A percentile compares a stretch with the other conserved stretches of the same genome.
phyloP scores from a whole-genome alignment of 331 rosid genomes.

The Rosa hybrid region DNA sequence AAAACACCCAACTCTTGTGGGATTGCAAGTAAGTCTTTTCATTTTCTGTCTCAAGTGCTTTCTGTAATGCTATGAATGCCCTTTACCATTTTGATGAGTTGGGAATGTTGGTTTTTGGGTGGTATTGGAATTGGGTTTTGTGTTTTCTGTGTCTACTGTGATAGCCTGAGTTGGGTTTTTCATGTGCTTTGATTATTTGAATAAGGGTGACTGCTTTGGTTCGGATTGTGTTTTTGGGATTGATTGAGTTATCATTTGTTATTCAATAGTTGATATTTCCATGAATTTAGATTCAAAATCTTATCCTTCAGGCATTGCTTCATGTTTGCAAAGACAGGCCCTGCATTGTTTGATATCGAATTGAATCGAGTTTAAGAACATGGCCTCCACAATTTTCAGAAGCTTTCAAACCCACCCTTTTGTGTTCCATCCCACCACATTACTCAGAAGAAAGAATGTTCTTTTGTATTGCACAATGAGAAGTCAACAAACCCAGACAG shows the following conservation, averaged over 20 bases:
- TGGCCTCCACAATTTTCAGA: slow-evolving; percentile 69
- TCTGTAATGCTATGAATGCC: background rate
- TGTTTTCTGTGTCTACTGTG: background rate
- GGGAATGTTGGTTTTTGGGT: background rate
- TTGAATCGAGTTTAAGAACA: slow-evolving; percentile 20
- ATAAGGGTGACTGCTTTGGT: too few species aligned
- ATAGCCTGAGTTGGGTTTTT: background rate
- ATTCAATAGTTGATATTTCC: too few species aligned
- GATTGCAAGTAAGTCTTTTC: background rate
- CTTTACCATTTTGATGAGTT: background rate
- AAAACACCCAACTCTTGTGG: background rate
- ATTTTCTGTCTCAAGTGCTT: background rate
- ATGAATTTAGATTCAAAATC: too few species aligned
- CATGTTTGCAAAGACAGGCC: slow-evolving; percentile 9
- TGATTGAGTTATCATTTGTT: too few species aligned
- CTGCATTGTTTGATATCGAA: slow-evolving; percentile 15
- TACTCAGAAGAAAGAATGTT: slow-evolving; percentile 42
- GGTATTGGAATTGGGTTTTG: slow-evolving; percentile 7
- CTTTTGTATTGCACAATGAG: slow-evolving; percentile 52
- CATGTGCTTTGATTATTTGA: background rate
- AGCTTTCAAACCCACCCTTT: slow-evolving; percentile 57
- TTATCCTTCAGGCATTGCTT: background rate
- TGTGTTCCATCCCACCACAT: slow-evolving; percentile 44
- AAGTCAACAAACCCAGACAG: slow-evolving; percentile 58
- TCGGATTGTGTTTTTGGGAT: too few species aligned